Evolutionary conservation across 2,329 filamentous ascomycete genomes (phyloP).

Genomic region (Fusarium sp.): DNA sequence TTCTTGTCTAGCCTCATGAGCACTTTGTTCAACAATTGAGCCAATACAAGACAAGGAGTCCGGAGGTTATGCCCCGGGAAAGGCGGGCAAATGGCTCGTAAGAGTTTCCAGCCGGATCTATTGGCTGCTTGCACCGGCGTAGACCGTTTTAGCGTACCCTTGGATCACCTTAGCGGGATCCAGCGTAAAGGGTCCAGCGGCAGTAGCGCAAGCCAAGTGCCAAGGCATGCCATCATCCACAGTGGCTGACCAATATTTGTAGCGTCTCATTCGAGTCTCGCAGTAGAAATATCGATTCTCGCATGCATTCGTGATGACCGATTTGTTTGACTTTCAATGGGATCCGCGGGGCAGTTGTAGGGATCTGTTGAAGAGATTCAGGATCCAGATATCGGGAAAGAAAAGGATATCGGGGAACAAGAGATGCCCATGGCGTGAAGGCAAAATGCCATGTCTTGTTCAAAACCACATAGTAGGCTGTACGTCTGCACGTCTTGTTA

Average conservation of each 20-base stretch:
- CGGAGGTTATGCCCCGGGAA: constrained; percentile 37
- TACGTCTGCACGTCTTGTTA: constrained; percentile 6
- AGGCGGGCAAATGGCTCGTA: not conserved
- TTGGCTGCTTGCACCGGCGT: constrained; percentile 1
- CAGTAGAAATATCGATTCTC: constrained; percentile 11
- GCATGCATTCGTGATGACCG: constrained; percentile 17
- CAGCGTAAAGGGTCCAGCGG: constrained; percentile 34
- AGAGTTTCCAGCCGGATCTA: not conserved
- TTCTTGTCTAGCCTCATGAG: constrained; percentile 13
- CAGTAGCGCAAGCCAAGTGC: constrained; percentile 23
- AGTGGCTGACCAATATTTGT: constrained; percentile 19
- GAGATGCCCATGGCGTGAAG: not conserved
- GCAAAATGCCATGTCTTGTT: not conserved
- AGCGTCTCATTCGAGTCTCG: constrained; percentile 18
- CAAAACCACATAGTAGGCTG: not conserved
- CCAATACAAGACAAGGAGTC: not conserved
- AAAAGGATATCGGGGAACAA: constrained; percentile 1
- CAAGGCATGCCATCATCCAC: constrained; percentile 3
- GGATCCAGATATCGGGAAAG: constrained; percentile 1
- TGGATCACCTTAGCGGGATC: constrained; percentile 16
- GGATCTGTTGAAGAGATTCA: not conserved
- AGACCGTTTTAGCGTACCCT: constrained; percentile 9
- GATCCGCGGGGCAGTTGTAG: constrained; percentile 18
- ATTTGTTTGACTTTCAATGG: constrained; percentile 27
- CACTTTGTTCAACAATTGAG: not conserved